Base-by-base conservation (phyloP, 441 rosid species). In the Daphne laureola region DNA sequence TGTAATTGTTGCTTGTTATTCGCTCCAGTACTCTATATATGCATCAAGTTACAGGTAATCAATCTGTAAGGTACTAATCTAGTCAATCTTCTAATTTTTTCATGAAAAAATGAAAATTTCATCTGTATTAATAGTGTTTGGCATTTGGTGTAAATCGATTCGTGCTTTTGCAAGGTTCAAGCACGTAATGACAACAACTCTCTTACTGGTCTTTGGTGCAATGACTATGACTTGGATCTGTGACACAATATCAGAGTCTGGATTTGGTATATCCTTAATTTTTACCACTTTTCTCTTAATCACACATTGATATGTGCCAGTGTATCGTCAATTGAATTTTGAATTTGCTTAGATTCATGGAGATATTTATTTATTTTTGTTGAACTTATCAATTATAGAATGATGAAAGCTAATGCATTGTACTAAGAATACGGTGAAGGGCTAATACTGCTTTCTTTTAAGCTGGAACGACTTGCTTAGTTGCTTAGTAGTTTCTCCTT, bases 151-250 rank as follows among this genome's bases (percentile, higher is more conserved):
- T 15, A 13, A 46, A 26, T 26, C 42, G 6, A 47, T 47, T 31
- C 49, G 23, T 58, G 16, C 56, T 65, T 54, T 73, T 70, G 58
- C 80, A 83, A 31, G 98, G 76, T 75, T 74, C 57, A 92, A 88
- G 78, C 98, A 86, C 77, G 86, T 86, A 64, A 71, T 79, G 78
- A 69, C 84, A 69, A 92, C 96, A 49, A 64, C 94, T 15, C 14
- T 83, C 42, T 66, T 92, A 14, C 74, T 92, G 73, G 96, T 82
- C 49, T 92, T 84, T 46, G 96, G 96, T 68, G 96, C 98, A 53
- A 88, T 82, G 95, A 75, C 90, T 25, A 75, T 77, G 78, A 82
- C 94, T 13, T 92, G 98, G 98, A 82, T 92, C 57, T 84, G 94
- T 66, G 96, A 92, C 67, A 92, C 94, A 1, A 82, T 92, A 67